Percentiles rank a stretch among this genome's conserved stretches.
phyloP scores from a whole-genome alignment of 805 yeast genomes.

The Henningerozyma blattae region DNA sequence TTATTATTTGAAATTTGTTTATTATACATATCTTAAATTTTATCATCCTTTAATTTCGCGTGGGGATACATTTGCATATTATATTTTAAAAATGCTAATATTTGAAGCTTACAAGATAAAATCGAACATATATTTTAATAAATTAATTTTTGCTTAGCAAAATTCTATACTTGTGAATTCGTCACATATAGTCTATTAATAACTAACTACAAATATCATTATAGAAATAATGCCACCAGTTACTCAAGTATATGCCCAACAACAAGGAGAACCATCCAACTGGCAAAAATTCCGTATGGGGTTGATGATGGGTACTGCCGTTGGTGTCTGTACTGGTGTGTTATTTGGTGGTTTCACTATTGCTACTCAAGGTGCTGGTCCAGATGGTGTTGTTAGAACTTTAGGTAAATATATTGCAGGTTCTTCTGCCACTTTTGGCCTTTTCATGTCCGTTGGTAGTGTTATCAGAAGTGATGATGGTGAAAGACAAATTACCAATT shows the following conservation, averaged over 20 bases:
- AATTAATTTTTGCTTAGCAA: too few species aligned
- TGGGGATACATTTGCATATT: too few species aligned
- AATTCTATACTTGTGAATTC: too few species aligned
- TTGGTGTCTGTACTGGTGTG: conserved; percentile 89
- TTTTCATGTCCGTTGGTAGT: conserved; percentile 93
- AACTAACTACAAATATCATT: not conserved
- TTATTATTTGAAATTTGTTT: too few species aligned
- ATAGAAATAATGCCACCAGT: conserved; percentile 44
- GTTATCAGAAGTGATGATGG: conserved; percentile 66
- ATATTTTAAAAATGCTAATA: too few species aligned
- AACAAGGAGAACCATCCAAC: conserved; percentile 62
- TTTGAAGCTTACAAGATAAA: too few species aligned
- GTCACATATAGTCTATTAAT: too few species aligned
- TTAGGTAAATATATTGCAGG: conserved; percentile 94
- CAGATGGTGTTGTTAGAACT: conserved; percentile 93
- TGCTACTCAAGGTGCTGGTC: conserved; percentile 92
- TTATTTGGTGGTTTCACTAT: conserved; percentile 90
- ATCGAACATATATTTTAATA: too few species aligned
- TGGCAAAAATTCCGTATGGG: conserved; percentile 99
- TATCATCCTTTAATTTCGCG: too few species aligned
- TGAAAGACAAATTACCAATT: conserved; percentile 1
- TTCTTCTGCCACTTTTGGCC: conserved; percentile 92
- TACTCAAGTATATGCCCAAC: conserved; percentile 43
- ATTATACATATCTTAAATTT: too few species aligned
- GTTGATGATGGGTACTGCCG: conserved; percentile 77